Evolutionary conservation across 2,329 filamentous ascomycete genomes (phyloP).

Genomic region (Cucurbitaria berberidis): DNA sequence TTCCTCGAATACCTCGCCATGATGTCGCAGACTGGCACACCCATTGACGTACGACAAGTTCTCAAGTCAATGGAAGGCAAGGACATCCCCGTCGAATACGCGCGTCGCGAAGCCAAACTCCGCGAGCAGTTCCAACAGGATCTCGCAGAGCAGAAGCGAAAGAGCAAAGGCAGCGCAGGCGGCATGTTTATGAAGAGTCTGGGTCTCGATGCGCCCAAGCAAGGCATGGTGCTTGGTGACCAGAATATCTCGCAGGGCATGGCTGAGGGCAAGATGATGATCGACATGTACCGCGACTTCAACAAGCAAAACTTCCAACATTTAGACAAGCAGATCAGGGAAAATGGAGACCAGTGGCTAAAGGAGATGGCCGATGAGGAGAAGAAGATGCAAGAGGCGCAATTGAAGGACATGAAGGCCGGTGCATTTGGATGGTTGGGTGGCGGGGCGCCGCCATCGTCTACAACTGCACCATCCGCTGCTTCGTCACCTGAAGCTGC

Average conservation of each 20-base stretch:
- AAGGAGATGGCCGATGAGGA: conserved; percentile 89
- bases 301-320: conserved; percentile 89
- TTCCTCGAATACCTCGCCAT: conserved; percentile 97
- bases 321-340: conserved; percentile 87
- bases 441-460: conserved; percentile 16
- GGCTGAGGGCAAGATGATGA: conserved; percentile 94
- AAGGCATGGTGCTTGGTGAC: conserved; percentile 58
- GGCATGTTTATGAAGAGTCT: conserved; percentile 73
- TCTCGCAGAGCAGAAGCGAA: conserved; percentile 70
- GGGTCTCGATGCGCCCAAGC: conserved; percentile 72
- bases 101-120: conserved; percentile 82
- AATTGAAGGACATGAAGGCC: conserved; percentile 87
- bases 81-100: conserved; percentile 89
- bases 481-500: conserved; percentile 22
- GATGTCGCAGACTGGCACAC: conserved; percentile 68
- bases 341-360: conserved; percentile 94
- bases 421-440: conserved; percentile 42
- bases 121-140: conserved; percentile 85
- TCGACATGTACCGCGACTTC: conserved; percentile 90
- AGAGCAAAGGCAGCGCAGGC: conserved; percentile 66
- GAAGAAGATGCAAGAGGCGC: conserved; percentile 88
- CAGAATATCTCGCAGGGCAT: conserved; percentile 75
- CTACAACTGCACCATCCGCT: conserved; percentile 21
- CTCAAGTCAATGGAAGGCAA: conserved; percentile 88
- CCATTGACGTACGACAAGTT: conserved; percentile 83